These are phyloP conservation scores for Cytospora schulzeri DNA, from an alignment of 2,329 filamentous ascomycete genomes.

Conservation along the genomic window DNA sequence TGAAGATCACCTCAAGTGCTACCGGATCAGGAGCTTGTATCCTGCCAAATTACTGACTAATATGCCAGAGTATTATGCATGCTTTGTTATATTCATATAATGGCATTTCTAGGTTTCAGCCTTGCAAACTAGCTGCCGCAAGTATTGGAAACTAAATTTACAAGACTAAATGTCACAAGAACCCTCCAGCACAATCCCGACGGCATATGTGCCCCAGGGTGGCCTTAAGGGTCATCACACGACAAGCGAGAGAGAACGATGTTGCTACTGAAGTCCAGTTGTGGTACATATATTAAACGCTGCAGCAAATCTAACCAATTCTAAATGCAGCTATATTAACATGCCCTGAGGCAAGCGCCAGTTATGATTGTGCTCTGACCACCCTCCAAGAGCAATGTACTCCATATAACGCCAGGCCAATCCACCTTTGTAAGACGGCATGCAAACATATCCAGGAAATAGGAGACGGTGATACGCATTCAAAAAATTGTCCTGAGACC, in stretches of 20 bases:
- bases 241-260: no score
- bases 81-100: no score
- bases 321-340: background rate
- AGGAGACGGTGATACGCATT: background rate
- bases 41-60: background rate
- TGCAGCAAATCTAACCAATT: background rate
- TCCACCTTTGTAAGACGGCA: background rate
- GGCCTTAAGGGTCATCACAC: no score
- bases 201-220: no score
- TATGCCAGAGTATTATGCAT: no score
- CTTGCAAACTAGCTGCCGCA: no score
- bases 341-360: background rate
- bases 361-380: background rate
- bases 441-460: background rate
- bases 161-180: no score
- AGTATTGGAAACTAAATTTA: no score
- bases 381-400: background rate
- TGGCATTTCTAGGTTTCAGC: no score
- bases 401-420: background rate
- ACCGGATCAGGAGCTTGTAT: background rate
- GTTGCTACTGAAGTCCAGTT: background rate
- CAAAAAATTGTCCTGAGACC: conserved; percentile 34
- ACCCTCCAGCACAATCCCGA: no score
- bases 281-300: background rate
- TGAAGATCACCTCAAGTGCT: no score